Conservation (phyloP, 106 monocot genomes). For the Xerophyta viscosa region DNA sequence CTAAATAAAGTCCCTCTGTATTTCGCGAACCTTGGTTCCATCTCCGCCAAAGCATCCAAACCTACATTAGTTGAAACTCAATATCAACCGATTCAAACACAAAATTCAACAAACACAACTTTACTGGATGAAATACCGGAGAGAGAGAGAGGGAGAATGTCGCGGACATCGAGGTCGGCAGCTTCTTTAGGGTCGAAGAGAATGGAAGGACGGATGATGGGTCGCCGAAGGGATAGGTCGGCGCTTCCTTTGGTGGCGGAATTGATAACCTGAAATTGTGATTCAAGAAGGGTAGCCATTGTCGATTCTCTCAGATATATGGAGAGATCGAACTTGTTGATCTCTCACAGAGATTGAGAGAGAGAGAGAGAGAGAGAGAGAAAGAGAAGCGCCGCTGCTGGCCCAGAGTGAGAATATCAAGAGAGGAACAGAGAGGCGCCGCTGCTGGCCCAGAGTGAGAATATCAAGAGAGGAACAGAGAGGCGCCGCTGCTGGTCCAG, state of each 20-base stretch:
- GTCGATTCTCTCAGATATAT: too few species aligned
- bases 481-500: too few species aligned
- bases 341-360: too few species aligned
- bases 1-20: constrained; percentile 74
- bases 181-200: constrained; percentile 81
- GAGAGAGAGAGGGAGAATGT: constrained; percentile 68
- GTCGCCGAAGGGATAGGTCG: constrained; percentile 22
- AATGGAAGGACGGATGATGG: constrained; percentile 70
- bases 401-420: too few species aligned
- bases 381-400: too few species aligned
- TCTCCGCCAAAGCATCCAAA: constrained; percentile 46
- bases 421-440: too few species aligned
- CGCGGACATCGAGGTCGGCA: constrained; percentile 66
- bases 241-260: constrained; percentile 34
- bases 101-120: too few species aligned
- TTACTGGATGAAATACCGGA: constrained; percentile 40
- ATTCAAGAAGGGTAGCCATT: constrained; percentile 35
- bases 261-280: constrained; percentile 70
- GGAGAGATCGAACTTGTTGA: too few species aligned
- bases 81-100: too few species aligned
- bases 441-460: too few species aligned
- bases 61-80: constrained; percentile 24
- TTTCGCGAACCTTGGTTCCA: constrained; percentile 41
- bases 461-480: too few species aligned
- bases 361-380: too few species aligned